Evolutionary conservation across 208 protist genomes (phyloP).

Genomic region (Acanthamoeba triangularis): DNA sequence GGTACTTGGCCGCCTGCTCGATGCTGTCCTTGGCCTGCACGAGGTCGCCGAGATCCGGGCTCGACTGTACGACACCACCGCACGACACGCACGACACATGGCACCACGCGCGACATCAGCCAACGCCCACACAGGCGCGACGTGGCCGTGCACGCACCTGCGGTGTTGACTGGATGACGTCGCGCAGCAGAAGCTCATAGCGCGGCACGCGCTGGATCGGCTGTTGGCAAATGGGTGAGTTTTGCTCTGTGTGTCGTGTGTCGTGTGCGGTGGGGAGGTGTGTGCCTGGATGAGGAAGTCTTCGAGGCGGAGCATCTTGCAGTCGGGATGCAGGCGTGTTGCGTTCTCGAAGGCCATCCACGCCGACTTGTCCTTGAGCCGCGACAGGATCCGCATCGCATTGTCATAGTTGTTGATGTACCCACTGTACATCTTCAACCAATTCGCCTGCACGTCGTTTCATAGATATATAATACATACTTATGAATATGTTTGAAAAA

Average conservation of each 20-base stretch:
- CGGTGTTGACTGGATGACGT: constrained; percentile 24
- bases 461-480: too few species aligned
- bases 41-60: neutral
- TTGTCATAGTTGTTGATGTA: constrained; percentile 57
- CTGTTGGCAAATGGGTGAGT: neutral
- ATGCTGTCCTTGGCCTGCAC: constrained; percentile 7
- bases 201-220: constrained; percentile 16
- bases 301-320: constrained; percentile 43
- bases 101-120: neutral
- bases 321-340: neutral
- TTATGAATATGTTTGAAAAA: neutral
- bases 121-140: neutral
- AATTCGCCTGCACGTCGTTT: neutral
- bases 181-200: constrained; percentile 25
- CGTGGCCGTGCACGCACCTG: neutral
- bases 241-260: neutral
- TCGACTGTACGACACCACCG: constrained; percentile 1
- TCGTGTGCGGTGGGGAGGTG: neutral
- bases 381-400: neutral
- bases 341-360: neutral
- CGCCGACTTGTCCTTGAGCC: constrained; percentile 32
- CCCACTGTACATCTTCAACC: constrained; percentile 33
- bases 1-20: constrained; percentile 25
- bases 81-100: neutral
- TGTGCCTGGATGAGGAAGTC: constrained; percentile 43